phyloP scores from a whole-genome alignment of 139 green algal genomes.

The Bryopsis sp. region DNA sequence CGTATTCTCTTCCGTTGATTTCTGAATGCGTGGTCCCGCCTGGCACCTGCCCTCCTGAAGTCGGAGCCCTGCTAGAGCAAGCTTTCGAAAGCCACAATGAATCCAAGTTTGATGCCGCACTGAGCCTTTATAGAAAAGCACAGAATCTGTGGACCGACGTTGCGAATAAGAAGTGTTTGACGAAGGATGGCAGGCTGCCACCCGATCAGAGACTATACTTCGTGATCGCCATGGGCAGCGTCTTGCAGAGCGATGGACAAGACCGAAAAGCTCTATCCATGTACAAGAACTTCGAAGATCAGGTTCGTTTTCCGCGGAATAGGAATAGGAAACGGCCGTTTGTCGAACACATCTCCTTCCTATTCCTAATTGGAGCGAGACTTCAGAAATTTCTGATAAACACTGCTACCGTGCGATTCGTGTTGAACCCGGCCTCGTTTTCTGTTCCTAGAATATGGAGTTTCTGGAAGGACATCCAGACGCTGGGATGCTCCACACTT shows the following conservation, averaged over 20 bases:
- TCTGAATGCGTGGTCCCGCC: conserved; percentile 35
- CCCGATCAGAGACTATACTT: neutral
- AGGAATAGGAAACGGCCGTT: neutral
- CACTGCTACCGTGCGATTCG: neutral
- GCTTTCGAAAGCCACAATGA: conserved; percentile 30
- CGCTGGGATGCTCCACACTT: neutral
- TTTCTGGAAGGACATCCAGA: neutral
- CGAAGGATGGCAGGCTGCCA: neutral
- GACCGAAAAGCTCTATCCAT: neutral
- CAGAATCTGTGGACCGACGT: neutral
- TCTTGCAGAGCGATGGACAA: neutral
- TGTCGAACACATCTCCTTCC: neutral
- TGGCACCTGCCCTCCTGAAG: conserved; percentile 22
- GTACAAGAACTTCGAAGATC: neutral
- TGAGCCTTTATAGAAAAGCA: conserved; percentile 4
- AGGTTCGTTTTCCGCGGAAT: neutral
- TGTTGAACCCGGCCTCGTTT: neutral
- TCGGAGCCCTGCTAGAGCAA: conserved; percentile 14
- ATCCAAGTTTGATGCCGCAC: conserved; percentile 19
- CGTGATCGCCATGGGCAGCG: neutral
- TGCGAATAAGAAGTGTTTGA: neutral
- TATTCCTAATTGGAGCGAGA: neutral
- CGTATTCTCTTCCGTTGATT: neutral
- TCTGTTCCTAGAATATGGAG: neutral
- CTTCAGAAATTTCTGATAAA: neutral